Evolutionary conservation across 2,329 filamentous ascomycete genomes (phyloP).

Genomic region (Blumeria hordei): DNA sequence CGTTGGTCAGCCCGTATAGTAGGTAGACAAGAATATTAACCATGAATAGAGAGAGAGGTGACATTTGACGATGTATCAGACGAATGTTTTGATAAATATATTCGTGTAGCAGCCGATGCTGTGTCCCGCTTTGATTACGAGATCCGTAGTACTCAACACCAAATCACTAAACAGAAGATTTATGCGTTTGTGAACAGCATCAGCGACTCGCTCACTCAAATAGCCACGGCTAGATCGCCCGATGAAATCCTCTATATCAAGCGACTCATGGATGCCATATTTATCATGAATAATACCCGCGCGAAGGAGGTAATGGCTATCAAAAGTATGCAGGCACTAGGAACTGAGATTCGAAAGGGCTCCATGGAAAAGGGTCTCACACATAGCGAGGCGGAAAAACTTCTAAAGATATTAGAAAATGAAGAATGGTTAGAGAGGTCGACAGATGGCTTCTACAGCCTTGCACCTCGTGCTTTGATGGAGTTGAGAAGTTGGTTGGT

Average conservation of each 20-base stretch:
- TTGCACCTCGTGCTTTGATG: slow-evolving; percentile 57
- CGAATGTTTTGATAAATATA: slow-evolving; percentile 41
- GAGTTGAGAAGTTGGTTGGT: slow-evolving; percentile 67
- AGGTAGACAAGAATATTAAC: slow-evolving; percentile 1
- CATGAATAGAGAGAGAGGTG: slow-evolving; percentile 20
- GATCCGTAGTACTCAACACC: slow-evolving; percentile 51
- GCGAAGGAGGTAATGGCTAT: slow-evolving; percentile 68
- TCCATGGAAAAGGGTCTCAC: slow-evolving; percentile 34
- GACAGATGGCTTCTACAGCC: slow-evolving; percentile 42
- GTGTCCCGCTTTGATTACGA: slow-evolving; percentile 70
- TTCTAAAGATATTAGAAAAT: slow-evolving; percentile 44
- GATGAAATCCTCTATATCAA: slow-evolving; percentile 85
- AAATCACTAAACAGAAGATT: slow-evolving; percentile 38
- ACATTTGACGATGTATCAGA: slow-evolving; percentile 39
- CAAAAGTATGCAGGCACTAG: slow-evolving; percentile 49
- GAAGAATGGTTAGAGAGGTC: slow-evolving; percentile 75
- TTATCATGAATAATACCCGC: slow-evolving; percentile 62
- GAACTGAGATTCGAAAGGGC: slow-evolving; percentile 41
- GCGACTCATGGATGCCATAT: slow-evolving; percentile 72
- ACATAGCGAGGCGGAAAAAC: slow-evolving; percentile 50
- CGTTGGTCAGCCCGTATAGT: slow-evolving; percentile 4
- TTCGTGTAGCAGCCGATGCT: slow-evolving; percentile 44
- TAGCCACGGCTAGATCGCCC: slow-evolving; percentile 55
- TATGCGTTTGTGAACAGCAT: slow-evolving; percentile 76
- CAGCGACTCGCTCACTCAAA: slow-evolving; percentile 62